Evolutionary conservation across 805 yeast species (phyloP).

Genomic region (Pichia sporocuriosa): DNA sequence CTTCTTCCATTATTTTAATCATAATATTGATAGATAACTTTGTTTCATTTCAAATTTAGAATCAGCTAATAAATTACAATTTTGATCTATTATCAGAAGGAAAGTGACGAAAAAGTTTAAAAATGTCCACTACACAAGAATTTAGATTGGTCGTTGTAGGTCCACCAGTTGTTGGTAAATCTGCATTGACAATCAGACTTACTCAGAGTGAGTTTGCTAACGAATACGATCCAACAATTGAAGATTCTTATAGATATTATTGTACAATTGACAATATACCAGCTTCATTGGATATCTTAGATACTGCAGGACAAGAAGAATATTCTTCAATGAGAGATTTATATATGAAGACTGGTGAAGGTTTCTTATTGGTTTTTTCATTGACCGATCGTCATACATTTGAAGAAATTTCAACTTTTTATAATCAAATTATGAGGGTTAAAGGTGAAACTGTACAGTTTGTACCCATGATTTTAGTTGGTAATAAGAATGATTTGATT

Average conservation of each 20-base stretch:
- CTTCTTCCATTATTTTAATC: too few relatives aligned
- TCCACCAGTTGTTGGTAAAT: slow-evolving; percentile 98
- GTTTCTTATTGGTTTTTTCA: slow-evolving; percentile 81
- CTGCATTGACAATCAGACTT: slow-evolving; percentile 90
- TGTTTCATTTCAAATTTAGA: too few relatives aligned
- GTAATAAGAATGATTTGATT: slow-evolving; percentile 64
- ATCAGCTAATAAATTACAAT: too few relatives aligned
- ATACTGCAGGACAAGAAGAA: slow-evolving; percentile 98
- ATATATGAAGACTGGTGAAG: slow-evolving; percentile 95
- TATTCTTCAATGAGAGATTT: slow-evolving; percentile 90
- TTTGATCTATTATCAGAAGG: too few relatives aligned
- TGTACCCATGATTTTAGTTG: slow-evolving; percentile 74
- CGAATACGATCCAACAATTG: slow-evolving; percentile 98
- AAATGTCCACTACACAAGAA: slow-evolving; percentile 38
- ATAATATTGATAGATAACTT: too few relatives aligned
- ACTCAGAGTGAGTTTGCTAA: slow-evolving; percentile 94
- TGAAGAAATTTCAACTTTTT: slow-evolving; percentile 75
- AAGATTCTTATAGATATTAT: slow-evolving; percentile 84
- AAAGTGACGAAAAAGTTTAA: too few relatives aligned
- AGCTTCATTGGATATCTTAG: slow-evolving; percentile 78
- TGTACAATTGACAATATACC: slow-evolving; percentile 76
- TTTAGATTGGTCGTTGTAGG: slow-evolving; percentile 95
- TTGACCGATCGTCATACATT: slow-evolving; percentile 81
- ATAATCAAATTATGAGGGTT: slow-evolving; percentile 38
- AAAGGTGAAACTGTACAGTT: slow-evolving; percentile 44